A percentile compares a stretch with the other conserved stretches of the same genome.
Conservation (phyloP, 2,329 filamentous ascomycete genomes). For the Alternaria gansuensis region DNA sequence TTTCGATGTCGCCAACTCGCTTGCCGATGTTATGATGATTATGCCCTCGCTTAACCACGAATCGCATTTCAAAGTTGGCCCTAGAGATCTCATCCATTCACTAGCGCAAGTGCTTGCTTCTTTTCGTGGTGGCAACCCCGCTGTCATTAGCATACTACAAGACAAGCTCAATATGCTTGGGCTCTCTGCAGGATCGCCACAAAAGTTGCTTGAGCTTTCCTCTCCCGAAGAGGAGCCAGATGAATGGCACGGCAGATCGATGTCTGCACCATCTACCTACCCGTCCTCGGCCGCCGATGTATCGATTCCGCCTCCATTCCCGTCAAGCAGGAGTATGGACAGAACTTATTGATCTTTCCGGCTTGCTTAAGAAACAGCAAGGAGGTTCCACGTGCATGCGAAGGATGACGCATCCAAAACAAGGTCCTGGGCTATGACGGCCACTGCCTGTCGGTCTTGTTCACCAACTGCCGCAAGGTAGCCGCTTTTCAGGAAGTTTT, state of each 20-base stretch:
- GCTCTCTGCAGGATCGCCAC: slow-evolving; percentile 40
- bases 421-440: not conserved
- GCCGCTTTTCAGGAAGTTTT: not conserved
- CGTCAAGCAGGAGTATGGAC: slow-evolving; percentile 32
- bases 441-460: no score
- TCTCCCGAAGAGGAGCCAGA: slow-evolving; percentile 46
- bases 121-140: slow-evolving; percentile 48
- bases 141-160: slow-evolving; percentile 47
- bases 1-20: slow-evolving; percentile 49
- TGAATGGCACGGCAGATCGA: slow-evolving; percentile 34
- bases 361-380: not conserved
- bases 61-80: slow-evolving; percentile 43
- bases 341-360: not conserved
- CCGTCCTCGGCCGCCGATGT: slow-evolving; percentile 13
- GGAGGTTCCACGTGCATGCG: not conserved
- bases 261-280: slow-evolving; percentile 32
- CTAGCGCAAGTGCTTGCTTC: slow-evolving; percentile 42
- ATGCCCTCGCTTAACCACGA: slow-evolving; percentile 47
- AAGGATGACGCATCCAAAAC: not conserved
- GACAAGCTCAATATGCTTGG: slow-evolving; percentile 44
- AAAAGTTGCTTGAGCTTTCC: slow-evolving; percentile 43
- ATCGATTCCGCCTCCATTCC: slow-evolving; percentile 26
- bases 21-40: slow-evolving; percentile 51
- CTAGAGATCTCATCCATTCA: slow-evolving; percentile 48
- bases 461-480: not conserved